Percentiles rank a stretch among this genome's conserved stretches.
Evolutionary conservation across 495 filamentous ascomycete genomes (phyloP).

Genomic region (Aspergillus ostianus): DNA sequence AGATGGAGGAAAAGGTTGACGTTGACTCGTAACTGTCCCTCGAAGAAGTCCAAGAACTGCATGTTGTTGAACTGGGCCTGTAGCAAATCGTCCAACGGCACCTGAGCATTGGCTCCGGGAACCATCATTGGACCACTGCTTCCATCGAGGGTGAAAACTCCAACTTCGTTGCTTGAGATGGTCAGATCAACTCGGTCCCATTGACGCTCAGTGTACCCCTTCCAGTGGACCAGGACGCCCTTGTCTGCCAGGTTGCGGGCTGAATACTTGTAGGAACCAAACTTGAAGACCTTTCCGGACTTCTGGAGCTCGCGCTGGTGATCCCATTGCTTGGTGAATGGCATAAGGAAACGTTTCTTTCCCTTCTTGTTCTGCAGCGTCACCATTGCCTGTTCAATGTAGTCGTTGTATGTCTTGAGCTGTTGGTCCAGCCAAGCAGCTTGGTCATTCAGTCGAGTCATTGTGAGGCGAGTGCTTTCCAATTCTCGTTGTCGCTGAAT

Average conservation of each 20-base stretch:
- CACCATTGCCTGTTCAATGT: constrained; percentile 97
- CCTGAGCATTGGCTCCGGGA: constrained; percentile 84
- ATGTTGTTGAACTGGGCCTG: constrained; percentile 96
- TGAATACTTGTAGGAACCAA: constrained; percentile 95
- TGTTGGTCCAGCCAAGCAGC: constrained; percentile 90
- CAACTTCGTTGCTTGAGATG: constrained; percentile 90
- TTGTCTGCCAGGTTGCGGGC: constrained; percentile 87
- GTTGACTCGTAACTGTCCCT: constrained; percentile 81
- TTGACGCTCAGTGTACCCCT: constrained; percentile 79
- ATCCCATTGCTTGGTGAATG: constrained; percentile 98
- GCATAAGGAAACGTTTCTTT: constrained; percentile 90
- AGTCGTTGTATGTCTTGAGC: constrained; percentile 96
- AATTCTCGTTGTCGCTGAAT: constrained; percentile 88
- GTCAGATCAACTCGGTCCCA: constrained; percentile 92
- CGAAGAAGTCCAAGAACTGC: constrained; percentile 92
- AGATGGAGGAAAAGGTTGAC: constrained; percentile 95
- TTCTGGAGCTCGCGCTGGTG: constrained; percentile 94
- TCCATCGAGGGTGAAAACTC: constrained; percentile 90
- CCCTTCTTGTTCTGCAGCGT: constrained; percentile 98
- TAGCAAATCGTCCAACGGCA: constrained; percentile 89
- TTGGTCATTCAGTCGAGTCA: constrained; percentile 84
- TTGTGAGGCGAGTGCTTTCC: constrained; percentile 81
- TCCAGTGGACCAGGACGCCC: constrained; percentile 87
- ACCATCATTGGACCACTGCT: constrained; percentile 93
- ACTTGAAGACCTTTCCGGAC: constrained; percentile 88